These are phyloP conservation scores for Starmerella potacharoeniae DNA, from an alignment of 805 yeast genomes.

Conservation along the genomic window DNA sequence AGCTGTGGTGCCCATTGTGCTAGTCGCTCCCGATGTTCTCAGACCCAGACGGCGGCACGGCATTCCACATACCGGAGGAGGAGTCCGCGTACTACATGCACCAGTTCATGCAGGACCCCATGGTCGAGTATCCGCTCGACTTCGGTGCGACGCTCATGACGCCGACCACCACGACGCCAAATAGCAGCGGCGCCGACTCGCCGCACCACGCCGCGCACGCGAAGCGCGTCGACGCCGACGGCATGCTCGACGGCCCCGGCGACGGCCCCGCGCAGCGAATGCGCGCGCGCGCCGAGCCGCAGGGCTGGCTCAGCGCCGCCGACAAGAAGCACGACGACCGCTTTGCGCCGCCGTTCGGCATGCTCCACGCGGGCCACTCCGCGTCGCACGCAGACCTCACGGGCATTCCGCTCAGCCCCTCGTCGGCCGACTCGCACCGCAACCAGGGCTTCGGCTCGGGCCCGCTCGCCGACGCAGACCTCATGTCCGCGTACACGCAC, in stretches of 20 bases:
- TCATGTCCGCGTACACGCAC: constrained; percentile 6
- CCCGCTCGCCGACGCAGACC: constrained; percentile 3
- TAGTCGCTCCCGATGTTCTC: constrained; percentile 1
- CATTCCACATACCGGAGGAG: constrained; percentile 6
- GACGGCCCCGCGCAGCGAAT: background rate
- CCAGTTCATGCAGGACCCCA: constrained; percentile 17
- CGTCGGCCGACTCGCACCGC: constrained; percentile 9
- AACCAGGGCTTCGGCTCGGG: background rate
- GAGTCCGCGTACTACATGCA: constrained; percentile 10
- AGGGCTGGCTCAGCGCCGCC: background rate
- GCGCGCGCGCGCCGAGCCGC: background rate
- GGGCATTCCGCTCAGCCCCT: constrained; percentile 12
- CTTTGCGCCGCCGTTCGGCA: constrained; percentile 5
- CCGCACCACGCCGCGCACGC: background rate
- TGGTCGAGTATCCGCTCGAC: constrained; percentile 13
- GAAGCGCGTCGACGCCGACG: background rate
- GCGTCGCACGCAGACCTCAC: constrained; percentile 6
- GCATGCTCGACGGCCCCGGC: background rate
- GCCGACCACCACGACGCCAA: constrained; percentile 6
- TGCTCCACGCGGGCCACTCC: background rate
- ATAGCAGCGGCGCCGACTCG: background rate
- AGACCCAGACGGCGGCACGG: constrained; percentile 5
- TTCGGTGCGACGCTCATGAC: constrained; percentile 13
- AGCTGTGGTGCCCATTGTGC: background rate
- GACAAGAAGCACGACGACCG: constrained; percentile 5